Percentiles rank a stretch among this genome's conserved stretches.
Evolutionary conservation across 2,329 filamentous ascomycete genomes (phyloP).

Genomic region (Colletotrichum musicola): DNA sequence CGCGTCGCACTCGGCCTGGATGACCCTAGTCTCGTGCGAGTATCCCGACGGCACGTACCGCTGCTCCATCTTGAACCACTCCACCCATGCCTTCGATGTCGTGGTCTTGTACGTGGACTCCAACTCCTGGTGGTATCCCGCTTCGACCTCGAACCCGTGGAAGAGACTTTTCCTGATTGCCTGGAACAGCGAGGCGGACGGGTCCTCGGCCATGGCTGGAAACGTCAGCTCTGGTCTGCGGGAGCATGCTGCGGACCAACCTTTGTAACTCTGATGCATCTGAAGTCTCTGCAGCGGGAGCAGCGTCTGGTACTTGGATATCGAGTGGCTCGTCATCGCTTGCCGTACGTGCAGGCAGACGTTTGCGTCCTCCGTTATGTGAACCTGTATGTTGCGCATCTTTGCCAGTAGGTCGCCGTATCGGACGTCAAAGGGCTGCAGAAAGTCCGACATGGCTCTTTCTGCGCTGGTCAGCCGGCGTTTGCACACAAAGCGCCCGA

Average conservation of each 20-base stretch:
- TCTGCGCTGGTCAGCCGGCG: not conserved
- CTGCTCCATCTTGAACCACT: conserved; percentile 45
- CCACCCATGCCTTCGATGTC: conserved; percentile 43
- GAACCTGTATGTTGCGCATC: conserved; percentile 35
- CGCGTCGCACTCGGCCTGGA: conserved; percentile 46
- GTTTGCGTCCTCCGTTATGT: conserved; percentile 40
- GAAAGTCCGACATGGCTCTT: conserved; percentile 19
- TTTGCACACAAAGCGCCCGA: too few relatives aligned
- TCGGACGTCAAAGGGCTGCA: conserved; percentile 38
- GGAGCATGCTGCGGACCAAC: not conserved
- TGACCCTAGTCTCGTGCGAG: conserved; percentile 39
- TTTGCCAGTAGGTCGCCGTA: conserved; percentile 40
- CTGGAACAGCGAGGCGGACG: conserved; percentile 28
- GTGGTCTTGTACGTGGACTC: conserved; percentile 45
- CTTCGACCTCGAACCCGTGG: conserved; percentile 42
- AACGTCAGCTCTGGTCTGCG: not conserved
- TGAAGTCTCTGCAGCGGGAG: conserved; percentile 36
- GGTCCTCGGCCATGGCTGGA: conserved; percentile 26
- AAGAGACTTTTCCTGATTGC: conserved; percentile 44
- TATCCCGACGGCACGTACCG: conserved; percentile 43
- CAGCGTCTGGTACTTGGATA: conserved; percentile 36
- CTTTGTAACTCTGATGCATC: conserved; percentile 26
- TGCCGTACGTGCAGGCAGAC: conserved; percentile 38
- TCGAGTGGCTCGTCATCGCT: conserved; percentile 35
- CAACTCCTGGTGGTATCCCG: conserved; percentile 44